Percentiles rank a stretch among this genome's conserved stretches.
Evolutionary conservation across 2,329 filamentous ascomycete genomes (phyloP).

Genomic region (Chaetomiaceae sp.): DNA sequence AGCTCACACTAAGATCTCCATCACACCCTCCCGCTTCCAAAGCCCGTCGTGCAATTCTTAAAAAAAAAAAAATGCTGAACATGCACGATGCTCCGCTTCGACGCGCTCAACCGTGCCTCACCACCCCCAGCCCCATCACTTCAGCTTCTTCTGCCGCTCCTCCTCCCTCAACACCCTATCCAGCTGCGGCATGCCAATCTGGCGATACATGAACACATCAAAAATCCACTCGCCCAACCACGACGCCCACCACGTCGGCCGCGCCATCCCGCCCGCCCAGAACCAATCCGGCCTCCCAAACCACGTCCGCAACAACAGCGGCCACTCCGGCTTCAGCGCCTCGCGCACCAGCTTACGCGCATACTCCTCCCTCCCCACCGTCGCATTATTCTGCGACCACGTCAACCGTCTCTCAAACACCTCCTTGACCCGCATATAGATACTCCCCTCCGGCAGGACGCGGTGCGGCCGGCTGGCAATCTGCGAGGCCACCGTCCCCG

Average conservation of each 20-base stretch:
- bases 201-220: slow-evolving; percentile 30
- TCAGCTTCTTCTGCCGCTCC: slow-evolving; percentile 23
- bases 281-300: slow-evolving; percentile 40
- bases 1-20: too few species aligned
- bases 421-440: slow-evolving; percentile 41
- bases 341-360: slow-evolving; percentile 37
- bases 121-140: slow-evolving; percentile 8
- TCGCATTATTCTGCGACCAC: slow-evolving; percentile 43
- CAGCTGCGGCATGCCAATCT: slow-evolving; percentile 28
- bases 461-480: slow-evolving; percentile 39
- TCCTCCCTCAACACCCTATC: slow-evolving; percentile 27
- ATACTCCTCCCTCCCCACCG: slow-evolving; percentile 40
- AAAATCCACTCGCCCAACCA: slow-evolving; percentile 34
- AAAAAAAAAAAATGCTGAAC: too few species aligned
- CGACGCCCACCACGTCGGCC: slow-evolving; percentile 26
- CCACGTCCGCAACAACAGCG: slow-evolving; percentile 29
- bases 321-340: slow-evolving; percentile 34
- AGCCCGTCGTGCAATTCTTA: too few species aligned
- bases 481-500: slow-evolving; percentile 47
- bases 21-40: too few species aligned
- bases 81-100: too few species aligned
- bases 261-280: slow-evolving; percentile 34
- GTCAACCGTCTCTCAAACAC: slow-evolving; percentile 41
- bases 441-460: slow-evolving; percentile 38
- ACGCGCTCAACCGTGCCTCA: too few species aligned